phyloP scores from a whole-genome alignment of 2,329 filamentous ascomycete genomes.

The Ophiostoma himal-ulmi region DNA sequence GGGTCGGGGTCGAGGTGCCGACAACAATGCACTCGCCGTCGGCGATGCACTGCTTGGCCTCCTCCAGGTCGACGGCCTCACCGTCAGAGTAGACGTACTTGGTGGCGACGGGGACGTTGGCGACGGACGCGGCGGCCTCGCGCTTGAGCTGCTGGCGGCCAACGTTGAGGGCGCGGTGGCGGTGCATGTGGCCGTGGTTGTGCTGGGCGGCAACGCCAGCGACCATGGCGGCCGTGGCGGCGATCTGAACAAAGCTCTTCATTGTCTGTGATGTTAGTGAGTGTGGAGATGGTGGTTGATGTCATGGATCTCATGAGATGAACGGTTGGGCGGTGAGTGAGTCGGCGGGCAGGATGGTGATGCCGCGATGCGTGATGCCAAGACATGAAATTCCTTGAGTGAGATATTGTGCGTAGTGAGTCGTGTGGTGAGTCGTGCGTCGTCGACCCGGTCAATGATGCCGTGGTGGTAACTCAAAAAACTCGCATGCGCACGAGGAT shows the following conservation, averaged over 20 bases:
- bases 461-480: background rate
- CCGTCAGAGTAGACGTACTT: slow-evolving; percentile 65
- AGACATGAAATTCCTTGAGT: background rate
- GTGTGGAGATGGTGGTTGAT: background rate
- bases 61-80: slow-evolving; percentile 51
- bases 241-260: slow-evolving; percentile 46
- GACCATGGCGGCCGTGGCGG: slow-evolving; percentile 49
- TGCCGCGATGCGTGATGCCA: too few relatives aligned
- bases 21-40: slow-evolving; percentile 65
- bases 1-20: slow-evolving; percentile 52
- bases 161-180: slow-evolving; percentile 38
- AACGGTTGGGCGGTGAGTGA: too few relatives aligned
- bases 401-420: too few relatives aligned
- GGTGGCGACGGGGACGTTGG: slow-evolving; percentile 56
- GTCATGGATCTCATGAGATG: background rate
- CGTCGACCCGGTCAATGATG: background rate
- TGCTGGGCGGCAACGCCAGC: slow-evolving; percentile 50
- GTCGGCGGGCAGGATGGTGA: too few relatives aligned
- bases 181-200: slow-evolving; percentile 52
- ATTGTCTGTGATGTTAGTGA: slow-evolving; percentile 33
- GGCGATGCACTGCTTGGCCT: slow-evolving; percentile 66
- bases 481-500: background rate
- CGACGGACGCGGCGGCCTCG: slow-evolving; percentile 30
- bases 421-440: too few relatives aligned
- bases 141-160: slow-evolving; percentile 51